Evolutionary conservation across 2,329 filamentous ascomycete species (phyloP), one percentile per base, ranked within the genome.

Genomic region (Ciborinia camelliae): DNA sequence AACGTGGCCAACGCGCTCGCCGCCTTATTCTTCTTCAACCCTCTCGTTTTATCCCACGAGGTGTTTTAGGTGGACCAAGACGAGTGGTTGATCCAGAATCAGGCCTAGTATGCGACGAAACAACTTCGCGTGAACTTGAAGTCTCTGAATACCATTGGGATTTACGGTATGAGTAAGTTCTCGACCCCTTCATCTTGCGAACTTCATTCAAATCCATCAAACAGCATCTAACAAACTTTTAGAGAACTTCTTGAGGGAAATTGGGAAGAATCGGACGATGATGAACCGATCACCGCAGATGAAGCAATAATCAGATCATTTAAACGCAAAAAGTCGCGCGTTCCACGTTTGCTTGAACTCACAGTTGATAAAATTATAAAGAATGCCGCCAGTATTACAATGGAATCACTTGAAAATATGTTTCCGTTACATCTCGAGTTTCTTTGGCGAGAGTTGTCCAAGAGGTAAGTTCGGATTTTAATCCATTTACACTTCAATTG

Each of bases 81-180:
- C 54, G 54, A 3, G 14, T 58, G 10, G 12, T 58, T 35, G 54
- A 58, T 23, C 39, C 54, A n/a, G 41, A 58, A 10, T 58, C 54
- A 1, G 54, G 54, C 4, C 54, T 18, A 26, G 54, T 58, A 18
- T 58, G 39, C 2, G 20, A 47, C 12, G 54, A 58, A 45, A 58
- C 54, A 45, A 47, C 39, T 18, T 23, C 41, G 10, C 39, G 54
- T 20, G 54, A 58, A 45, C 41, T 45, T 18, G 39, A 58, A 23
- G 28, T 47, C 12, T 58, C 54, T 1, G 54, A 58, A 10, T 47
- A 45, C 6, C 54, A 35, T 23, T 58, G 54, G 54, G 41, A 45
- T 18, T 10, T n/a, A 23, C 54, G 47, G 18, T 58, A n/a, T 35
- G 41, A 47, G 54, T 58, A 35, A 35, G 41, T 10, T 45, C 14